Evolutionary conservation across 176 grass and related monocot species (phyloP).

Genomic region (Avena sativa): DNA sequence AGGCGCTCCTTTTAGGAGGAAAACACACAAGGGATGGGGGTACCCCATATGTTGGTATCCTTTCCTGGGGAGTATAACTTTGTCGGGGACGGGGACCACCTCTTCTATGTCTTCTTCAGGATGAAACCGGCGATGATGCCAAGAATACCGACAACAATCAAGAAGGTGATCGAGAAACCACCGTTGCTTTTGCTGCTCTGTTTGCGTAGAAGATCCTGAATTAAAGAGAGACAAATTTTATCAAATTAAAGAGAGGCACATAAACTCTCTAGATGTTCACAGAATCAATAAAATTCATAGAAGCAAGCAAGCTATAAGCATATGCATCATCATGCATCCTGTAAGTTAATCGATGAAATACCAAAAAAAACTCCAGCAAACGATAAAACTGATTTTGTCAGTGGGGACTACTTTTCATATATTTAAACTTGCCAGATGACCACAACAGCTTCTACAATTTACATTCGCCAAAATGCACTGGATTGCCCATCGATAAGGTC

Average conservation of each 20-base stretch:
- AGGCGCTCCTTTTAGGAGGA: slow-evolving; percentile 47
- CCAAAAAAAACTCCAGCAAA: background rate
- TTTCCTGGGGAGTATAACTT: slow-evolving; percentile 42
- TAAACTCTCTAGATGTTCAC: background rate
- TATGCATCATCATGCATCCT: background rate
- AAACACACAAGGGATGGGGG: slow-evolving; percentile 31
- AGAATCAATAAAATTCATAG: slow-evolving; percentile 14
- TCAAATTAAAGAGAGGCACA: background rate
- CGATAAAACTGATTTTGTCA: background rate
- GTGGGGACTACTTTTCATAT: background rate
- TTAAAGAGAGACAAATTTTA: slow-evolving; percentile 11
- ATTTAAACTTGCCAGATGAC: slow-evolving; percentile 1
- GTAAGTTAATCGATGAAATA: background rate
- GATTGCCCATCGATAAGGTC: background rate
- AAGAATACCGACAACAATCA: slow-evolving; percentile 68
- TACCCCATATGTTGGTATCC: slow-evolving; percentile 38
- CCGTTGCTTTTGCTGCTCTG: slow-evolving; percentile 55
- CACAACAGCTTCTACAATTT: background rate
- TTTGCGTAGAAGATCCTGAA: slow-evolving; percentile 88
- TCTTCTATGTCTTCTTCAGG: slow-evolving; percentile 82
- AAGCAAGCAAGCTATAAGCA: background rate
- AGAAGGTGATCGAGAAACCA: slow-evolving; percentile 83
- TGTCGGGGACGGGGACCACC: background rate
- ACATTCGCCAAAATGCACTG: background rate
- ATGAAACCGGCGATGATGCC: slow-evolving; percentile 78